Percentiles rank a stretch among this genome's conserved stretches.
Evolutionary conservation across 495 filamentous ascomycete species (phyloP).

Genomic region (Penicillium tannophilum): DNA sequence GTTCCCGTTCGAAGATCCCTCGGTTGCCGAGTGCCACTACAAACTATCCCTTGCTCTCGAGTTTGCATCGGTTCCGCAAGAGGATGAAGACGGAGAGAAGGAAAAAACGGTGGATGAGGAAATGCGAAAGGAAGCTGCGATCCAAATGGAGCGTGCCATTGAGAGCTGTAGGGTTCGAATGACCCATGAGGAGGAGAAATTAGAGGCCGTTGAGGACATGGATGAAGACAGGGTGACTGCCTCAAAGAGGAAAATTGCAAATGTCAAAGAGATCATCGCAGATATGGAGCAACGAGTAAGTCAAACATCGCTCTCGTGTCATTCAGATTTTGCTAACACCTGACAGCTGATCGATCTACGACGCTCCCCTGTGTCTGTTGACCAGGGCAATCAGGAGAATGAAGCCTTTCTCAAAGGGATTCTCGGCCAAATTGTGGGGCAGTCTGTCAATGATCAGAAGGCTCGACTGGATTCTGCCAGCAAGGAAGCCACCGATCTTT

Average conservation of each 20-base stretch:
- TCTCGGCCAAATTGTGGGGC: conserved; percentile 71
- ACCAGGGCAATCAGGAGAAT: conserved; percentile 48
- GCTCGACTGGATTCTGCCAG: conserved; percentile 75
- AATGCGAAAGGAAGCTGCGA: conserved; percentile 73
- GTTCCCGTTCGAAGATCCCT: conserved; percentile 74
- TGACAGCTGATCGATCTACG: conserved; percentile 72
- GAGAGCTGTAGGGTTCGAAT: conserved; percentile 75
- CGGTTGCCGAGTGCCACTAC: conserved; percentile 91
- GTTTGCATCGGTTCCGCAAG: conserved; percentile 78
- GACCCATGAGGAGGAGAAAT: conserved; percentile 67
- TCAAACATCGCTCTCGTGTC: not conserved
- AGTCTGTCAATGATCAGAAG: conserved; percentile 61
- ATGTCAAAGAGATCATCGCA: conserved; percentile 81
- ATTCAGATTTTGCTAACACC: conserved; percentile 18
- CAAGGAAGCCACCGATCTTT: conserved; percentile 82
- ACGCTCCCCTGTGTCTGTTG: conserved; percentile 67
- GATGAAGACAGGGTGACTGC: conserved; percentile 51
- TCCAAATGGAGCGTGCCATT: conserved; percentile 81
- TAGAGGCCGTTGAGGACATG: conserved; percentile 55
- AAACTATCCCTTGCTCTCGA: conserved; percentile 95
- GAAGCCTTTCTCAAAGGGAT: conserved; percentile 63
- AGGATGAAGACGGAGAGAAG: conserved; percentile 40
- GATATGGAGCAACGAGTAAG: conserved; percentile 85
- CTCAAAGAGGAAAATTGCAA: conserved; percentile 66
- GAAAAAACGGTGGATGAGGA: conserved; percentile 59